phyloP scores from a whole-genome alignment of 208 protist species.

The Crithidia fasciculata region DNA sequence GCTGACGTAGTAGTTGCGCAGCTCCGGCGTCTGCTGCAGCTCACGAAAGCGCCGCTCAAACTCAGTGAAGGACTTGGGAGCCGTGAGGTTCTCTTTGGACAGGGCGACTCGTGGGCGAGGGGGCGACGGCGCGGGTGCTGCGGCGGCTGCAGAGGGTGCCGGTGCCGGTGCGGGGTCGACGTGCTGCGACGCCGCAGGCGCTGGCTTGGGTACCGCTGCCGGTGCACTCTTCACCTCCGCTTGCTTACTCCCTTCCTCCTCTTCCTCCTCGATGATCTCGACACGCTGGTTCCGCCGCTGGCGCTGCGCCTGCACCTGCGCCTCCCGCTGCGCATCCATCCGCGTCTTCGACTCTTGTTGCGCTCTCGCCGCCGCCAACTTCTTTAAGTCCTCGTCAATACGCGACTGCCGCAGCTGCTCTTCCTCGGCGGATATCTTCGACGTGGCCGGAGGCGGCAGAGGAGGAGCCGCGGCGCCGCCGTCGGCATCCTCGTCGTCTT shows the following conservation, averaged over 20 bases:
- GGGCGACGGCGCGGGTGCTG: neutral
- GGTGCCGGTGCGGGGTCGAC: slow-evolving; percentile 8
- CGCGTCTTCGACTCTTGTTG: slow-evolving; percentile 39
- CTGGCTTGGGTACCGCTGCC: neutral
- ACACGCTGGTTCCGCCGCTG: slow-evolving; percentile 62
- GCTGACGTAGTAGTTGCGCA: slow-evolving; percentile 69
- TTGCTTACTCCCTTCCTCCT: slow-evolving; percentile 18
- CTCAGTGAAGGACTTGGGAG: slow-evolving; percentile 85
- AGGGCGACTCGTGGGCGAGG: slow-evolving; percentile 38
- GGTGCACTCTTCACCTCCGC: neutral
- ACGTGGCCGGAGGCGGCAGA: neutral
- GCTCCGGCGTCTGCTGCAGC: slow-evolving; percentile 64
- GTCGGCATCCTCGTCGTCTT: slow-evolving; percentile 35
- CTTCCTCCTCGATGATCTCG: slow-evolving; percentile 76
- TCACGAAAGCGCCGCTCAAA: slow-evolving; percentile 86
- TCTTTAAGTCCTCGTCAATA: slow-evolving; percentile 50
- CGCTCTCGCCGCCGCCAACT: slow-evolving; percentile 31
- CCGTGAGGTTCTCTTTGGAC: slow-evolving; percentile 64
- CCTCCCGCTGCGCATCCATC: slow-evolving; percentile 36
- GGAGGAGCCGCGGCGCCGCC: slow-evolving; percentile 5
- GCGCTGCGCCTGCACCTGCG: slow-evolving; percentile 32
- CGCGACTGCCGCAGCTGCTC: slow-evolving; percentile 33
- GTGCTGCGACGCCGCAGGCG: neutral
- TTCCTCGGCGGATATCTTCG: slow-evolving; percentile 30
- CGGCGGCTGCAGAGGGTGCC: slow-evolving; percentile 4